These are phyloP conservation scores for Ogataea paradorogensis DNA, from an alignment of 805 yeast species.

Conservation along the genomic window DNA sequence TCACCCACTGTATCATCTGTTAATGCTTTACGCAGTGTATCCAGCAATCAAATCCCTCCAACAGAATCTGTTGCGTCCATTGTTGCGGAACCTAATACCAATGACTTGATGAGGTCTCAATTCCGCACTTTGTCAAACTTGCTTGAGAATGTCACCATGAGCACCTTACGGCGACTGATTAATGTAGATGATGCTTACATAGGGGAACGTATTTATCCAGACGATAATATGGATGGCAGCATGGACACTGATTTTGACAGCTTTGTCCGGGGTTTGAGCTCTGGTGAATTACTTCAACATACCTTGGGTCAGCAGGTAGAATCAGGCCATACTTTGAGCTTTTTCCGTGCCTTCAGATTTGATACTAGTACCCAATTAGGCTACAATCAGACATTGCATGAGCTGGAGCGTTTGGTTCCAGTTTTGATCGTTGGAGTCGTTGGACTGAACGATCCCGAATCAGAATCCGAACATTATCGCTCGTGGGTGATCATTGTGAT, in stretches of 20 bases:
- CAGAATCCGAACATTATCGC: constrained; percentile 28
- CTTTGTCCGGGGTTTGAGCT: constrained; percentile 35
- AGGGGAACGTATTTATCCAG: constrained; percentile 24
- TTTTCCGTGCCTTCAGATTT: constrained; percentile 44
- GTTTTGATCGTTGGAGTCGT: constrained; percentile 33
- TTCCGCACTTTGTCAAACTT: constrained; percentile 27
- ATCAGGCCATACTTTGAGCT: constrained; percentile 29
- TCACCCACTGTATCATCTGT: constrained; percentile 5
- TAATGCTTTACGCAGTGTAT: constrained; percentile 1
- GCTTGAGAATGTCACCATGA: constrained; percentile 28
- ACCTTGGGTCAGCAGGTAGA: constrained; percentile 33
- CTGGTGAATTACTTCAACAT: constrained; percentile 25
- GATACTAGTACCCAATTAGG: constrained; percentile 24
- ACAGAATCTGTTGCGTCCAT: not conserved
- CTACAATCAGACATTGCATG: constrained; percentile 10
- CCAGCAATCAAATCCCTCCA: not conserved
- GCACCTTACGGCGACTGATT: constrained; percentile 25
- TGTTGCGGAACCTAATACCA: constrained; percentile 10
- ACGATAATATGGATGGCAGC: constrained; percentile 8
- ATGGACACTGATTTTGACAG: constrained; percentile 43
- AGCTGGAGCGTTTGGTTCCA: constrained; percentile 25
- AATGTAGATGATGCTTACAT: constrained; percentile 12
- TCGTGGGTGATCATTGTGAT: constrained; percentile 64
- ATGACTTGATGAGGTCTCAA: constrained; percentile 19
- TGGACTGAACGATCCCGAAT: constrained; percentile 23